Evolutionary conservation across 805 yeast species (phyloP), one percentile per base, ranked within the genome.

Genomic region (Pachysolen tannophilus): DNA sequence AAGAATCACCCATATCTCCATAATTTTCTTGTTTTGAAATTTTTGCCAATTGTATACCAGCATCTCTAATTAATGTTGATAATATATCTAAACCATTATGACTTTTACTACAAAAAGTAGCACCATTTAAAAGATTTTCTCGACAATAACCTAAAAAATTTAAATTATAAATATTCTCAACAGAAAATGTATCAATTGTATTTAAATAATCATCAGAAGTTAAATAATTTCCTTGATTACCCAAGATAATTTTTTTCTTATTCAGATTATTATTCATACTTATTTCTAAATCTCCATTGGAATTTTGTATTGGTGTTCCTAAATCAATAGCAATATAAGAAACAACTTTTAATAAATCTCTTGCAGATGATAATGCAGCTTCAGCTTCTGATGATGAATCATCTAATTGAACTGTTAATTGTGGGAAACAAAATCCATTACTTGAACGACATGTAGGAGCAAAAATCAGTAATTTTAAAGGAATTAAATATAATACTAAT

Each of bases 131-230:
- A 39, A 30, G 38, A 24, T 60, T 61, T 4, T 48, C 35, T 20
- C 72, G 64, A 47, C 79, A 71, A 50, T 64, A 75, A 1, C 78
- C 76, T 32, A 61, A 49, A 34, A 60, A 60, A 46, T 63, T 70
- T 43, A 73, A 57, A 26, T 59, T 56, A 46, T 58, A 74, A 4
- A 59, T 35, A 24, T 67, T 67, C 26, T 56, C 54, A 18, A 57
- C 54, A 14, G 67, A 61, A 43, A 69, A 65, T 1, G 75, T 64
- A 46, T 68, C 72, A 32, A 70, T 59, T 4, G 56, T 58, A 18
- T 58, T 50, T 20, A 42, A 34, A 28, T 55, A 54, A 32, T 46
- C 49, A 32, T 49, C 48, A 13, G 43, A 33, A 16, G 27, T 35
- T 9, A 26, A 16, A 19, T 15, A 15, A n/a, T n/a, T n/a, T n/a